Base-by-base conservation (phyloP, 1,139 yeast genomes). In the Yamadazyma conglobata region DNA sequence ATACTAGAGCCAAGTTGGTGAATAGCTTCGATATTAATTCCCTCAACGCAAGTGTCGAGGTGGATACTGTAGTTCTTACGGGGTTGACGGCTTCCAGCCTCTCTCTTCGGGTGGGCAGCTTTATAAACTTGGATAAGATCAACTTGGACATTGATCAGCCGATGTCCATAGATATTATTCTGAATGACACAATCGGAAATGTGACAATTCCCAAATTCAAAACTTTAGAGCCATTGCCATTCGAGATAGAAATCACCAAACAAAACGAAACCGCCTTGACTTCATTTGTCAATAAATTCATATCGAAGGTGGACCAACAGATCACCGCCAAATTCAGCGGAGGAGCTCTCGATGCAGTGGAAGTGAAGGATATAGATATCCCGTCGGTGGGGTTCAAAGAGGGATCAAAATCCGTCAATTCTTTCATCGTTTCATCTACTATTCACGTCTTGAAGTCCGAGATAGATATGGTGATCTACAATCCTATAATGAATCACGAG, bases 381-480 rank as follows among this genome's bases (percentile, higher is more conserved):
- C 34, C 34, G 5, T 5, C 22, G 3, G 10, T 32, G 3, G 9
- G 8, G 16, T 28, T 32, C 24, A 14, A 15, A 12, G 25, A 32
- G 9, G 31, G 24, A 2, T 18, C 19, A 3, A 16, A 25, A 15
- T 10, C 20, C 4, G 12, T 22, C 14, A 19, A 24, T 10, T 29
- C 36, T 17, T 43, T 44, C 19, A 26, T 44, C 4, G 15, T 42
- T 1, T 33, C 41, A 6, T 27, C 75, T 2, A 68, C 69, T 0
- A 66, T 77, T 49, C 81, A 77, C 49, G 40, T 77, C 3, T 49
- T 76, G 43, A 57, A 68, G 2, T 70, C 78, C 0, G 76, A 73
- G 32, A 62, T 74, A 6, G 79, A 75, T 40, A 43, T 76, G 30
- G 62, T 65, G 1, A 53, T 76, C 1, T 73, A 47, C 47, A 77